Percentiles rank a stretch among this genome's conserved stretches.
These are phyloP conservation scores for Phytophthora vignae DNA, from an alignment of 352 stramenopile species.

Conservation along the genomic window DNA sequence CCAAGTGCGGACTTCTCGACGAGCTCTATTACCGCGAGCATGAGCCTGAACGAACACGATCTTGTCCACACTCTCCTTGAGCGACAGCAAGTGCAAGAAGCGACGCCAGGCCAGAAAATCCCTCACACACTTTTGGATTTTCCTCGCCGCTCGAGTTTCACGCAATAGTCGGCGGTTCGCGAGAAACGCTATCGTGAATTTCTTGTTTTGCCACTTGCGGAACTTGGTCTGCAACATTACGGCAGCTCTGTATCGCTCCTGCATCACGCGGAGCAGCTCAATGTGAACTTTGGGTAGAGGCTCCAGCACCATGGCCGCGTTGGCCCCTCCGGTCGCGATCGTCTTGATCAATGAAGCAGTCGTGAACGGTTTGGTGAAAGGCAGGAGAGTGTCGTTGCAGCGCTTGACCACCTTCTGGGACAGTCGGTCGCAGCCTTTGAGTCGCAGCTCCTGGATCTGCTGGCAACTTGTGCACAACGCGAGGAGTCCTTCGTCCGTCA, in stretches of 20 bases:
- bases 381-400: slow-evolving; percentile 44
- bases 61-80: slow-evolving; percentile 44
- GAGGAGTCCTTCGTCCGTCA: slow-evolving; percentile 61
- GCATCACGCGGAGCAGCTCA: slow-evolving; percentile 41
- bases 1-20: slow-evolving; percentile 38
- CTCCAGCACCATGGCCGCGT: slow-evolving; percentile 34
- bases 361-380: slow-evolving; percentile 47
- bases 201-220: slow-evolving; percentile 55
- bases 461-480: slow-evolving; percentile 50
- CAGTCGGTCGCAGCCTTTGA: slow-evolving; percentile 74
- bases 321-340: slow-evolving; percentile 51
- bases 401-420: slow-evolving; percentile 45
- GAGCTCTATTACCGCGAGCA: slow-evolving; percentile 48
- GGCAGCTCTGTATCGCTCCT: slow-evolving; percentile 47
- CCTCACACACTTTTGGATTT: slow-evolving; percentile 59
- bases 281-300: slow-evolving; percentile 47
- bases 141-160: slow-evolving; percentile 48
- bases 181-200: slow-evolving; percentile 49
- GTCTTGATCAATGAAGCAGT: slow-evolving; percentile 47
- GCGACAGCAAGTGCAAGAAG: slow-evolving; percentile 51
- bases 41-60: slow-evolving; percentile 60
- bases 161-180: slow-evolving; percentile 49
- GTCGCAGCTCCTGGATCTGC: slow-evolving; percentile 56
- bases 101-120: slow-evolving; percentile 59
- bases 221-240: slow-evolving; percentile 52